Conservation (phyloP, 345 rosid species). For the Citrus sinensis region DVS_A1.0 CM039166.1:1858501-1859000, state of each 20-base stretch:
- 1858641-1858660: background rate
- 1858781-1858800: background rate
- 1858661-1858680: background rate
- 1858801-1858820: background rate
- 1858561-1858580: background rate
- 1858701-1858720: background rate
- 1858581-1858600: background rate
- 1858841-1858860: background rate
- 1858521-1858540: background rate
- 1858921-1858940: background rate
- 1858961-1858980: background rate
- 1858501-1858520: background rate
- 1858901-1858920: background rate
- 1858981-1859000: background rate
- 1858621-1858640: background rate
- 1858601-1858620: background rate
- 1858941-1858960: background rate
- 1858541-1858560: background rate
- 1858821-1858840: too few relatives aligned
- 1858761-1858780: background rate
- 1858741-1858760: background rate
- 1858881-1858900: background rate
- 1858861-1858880: background rate
- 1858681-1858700: background rate
- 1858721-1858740: background rate